Evolutionary conservation across 345 rosid species (phyloP).

Genomic region (Dovyalis caffra): DNA sequence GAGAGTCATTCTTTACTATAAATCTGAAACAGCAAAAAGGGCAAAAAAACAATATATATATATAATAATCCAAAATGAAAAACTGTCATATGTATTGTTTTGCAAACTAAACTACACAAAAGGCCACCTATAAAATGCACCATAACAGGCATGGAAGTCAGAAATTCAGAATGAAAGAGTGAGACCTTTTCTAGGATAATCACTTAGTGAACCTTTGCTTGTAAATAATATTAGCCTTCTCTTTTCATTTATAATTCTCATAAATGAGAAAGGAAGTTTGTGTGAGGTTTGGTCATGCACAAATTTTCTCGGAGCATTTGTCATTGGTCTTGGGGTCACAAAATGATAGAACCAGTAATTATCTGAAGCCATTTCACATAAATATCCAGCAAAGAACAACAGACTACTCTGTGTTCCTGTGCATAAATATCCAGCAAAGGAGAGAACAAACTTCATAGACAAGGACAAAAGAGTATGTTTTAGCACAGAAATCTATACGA

Average conservation of each 20-base stretch:
- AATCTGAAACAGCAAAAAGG: slow-evolving; percentile 50
- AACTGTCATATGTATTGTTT: background rate
- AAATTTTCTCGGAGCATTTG: background rate
- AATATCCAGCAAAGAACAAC: no score
- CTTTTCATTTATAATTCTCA: no score
- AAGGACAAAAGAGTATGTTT: background rate
- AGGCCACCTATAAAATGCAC: background rate
- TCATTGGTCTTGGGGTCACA: background rate
- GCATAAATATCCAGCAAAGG: background rate
- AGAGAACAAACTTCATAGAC: background rate
- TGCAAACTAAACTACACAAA: background rate
- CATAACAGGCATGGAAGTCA: background rate
- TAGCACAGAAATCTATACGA: background rate
- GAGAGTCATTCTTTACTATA: slow-evolving; percentile 83
- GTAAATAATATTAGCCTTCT: no score
- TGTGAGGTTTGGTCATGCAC: background rate
- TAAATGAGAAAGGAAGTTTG: background rate
- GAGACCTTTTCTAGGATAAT: background rate
- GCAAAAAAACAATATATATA: background rate
- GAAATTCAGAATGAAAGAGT: background rate
- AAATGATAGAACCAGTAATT: background rate
- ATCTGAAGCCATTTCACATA: background rate
- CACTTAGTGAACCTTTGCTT: no score
- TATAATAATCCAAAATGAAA: slow-evolving; percentile 1
- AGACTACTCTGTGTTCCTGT: background rate